Conservation (phyloP, 495 filamentous ascomycete genomes). For the Elasticomyces elasticus region DNA sequence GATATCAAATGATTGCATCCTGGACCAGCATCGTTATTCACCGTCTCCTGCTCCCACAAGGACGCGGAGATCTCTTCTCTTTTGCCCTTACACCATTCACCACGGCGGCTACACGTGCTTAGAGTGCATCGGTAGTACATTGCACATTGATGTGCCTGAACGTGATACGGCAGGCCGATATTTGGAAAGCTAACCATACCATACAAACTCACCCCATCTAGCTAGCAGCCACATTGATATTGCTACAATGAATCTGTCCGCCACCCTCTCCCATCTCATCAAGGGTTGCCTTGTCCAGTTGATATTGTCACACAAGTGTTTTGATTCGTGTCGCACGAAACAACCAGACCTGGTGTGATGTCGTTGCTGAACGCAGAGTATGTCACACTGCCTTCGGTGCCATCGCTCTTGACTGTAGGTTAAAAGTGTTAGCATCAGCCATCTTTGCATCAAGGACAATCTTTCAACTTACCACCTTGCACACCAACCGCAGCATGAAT, state of each 20-base stretch:
- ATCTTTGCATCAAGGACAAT: neutral
- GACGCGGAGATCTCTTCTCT: neutral
- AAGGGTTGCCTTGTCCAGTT: neutral
- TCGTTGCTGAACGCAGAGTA: neutral
- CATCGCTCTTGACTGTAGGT: neutral
- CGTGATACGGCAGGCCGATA: neutral
- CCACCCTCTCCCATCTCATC: neutral
- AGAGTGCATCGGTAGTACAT: no score
- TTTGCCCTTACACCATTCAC: neutral
- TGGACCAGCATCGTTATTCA: no score
- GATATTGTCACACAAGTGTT: neutral
- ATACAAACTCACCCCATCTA: neutral
- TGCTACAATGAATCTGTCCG: neutral
- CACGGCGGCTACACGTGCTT: no score
- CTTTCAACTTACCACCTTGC: constrained; percentile 19
- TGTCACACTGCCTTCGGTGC: neutral
- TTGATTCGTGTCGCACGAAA: constrained; percentile 1
- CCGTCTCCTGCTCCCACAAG: no score
- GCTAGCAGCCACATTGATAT: neutral
- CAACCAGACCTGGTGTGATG: constrained; percentile 1
- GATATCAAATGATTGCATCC: neutral
- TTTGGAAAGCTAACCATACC: neutral
- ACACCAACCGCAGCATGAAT: constrained; percentile 11
- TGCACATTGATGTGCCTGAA: no score
- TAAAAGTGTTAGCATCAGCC: neutral